Conservation (phyloP, 2,329 filamentous ascomycete genomes). For the Ceratocystis smalleyi region DNA sequence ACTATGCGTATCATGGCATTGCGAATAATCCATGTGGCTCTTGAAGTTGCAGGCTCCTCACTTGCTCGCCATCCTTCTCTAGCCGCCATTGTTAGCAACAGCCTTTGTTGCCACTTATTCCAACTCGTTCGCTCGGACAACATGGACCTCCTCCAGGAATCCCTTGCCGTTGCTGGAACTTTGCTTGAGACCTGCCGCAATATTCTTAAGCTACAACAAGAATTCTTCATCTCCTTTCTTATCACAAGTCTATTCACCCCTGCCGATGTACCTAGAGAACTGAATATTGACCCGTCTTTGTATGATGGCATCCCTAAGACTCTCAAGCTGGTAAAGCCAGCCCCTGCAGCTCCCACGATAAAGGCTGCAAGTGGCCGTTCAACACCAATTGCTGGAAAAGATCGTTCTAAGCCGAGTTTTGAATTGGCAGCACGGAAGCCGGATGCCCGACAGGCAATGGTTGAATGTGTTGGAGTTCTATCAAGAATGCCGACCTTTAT, state of each 20-base stretch:
- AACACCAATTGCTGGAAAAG: constrained; percentile 81
- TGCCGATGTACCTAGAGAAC: constrained; percentile 84
- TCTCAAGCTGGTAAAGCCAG: constrained; percentile 70
- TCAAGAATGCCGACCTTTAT: constrained; percentile 89
- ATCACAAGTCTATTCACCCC: constrained; percentile 85
- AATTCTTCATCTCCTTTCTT: constrained; percentile 85
- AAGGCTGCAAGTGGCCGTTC: constrained; percentile 54
- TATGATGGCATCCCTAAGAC: constrained; percentile 88
- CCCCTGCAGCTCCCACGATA: constrained; percentile 25
- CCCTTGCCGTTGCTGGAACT: constrained; percentile 79
- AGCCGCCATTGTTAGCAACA: constrained; percentile 77
- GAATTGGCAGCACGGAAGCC: constrained; percentile 86
- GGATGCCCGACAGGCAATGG: constrained; percentile 94
- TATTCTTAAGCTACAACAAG: constrained; percentile 88
- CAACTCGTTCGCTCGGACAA: constrained; percentile 94
- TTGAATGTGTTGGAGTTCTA: constrained; percentile 84
- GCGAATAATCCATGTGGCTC: constrained; percentile 88
- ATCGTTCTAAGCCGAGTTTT: constrained; percentile 79
- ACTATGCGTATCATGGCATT: constrained; percentile 95
- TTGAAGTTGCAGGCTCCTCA: constrained; percentile 89
- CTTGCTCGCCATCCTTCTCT: constrained; percentile 85
- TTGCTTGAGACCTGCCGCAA: constrained; percentile 77
- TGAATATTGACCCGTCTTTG: constrained; percentile 75
- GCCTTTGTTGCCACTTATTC: constrained; percentile 84
- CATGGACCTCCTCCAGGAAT: constrained; percentile 85